phyloP scores from a whole-genome alignment of 352 stramenopile species.

The Globisporangium radiosum region DNA sequence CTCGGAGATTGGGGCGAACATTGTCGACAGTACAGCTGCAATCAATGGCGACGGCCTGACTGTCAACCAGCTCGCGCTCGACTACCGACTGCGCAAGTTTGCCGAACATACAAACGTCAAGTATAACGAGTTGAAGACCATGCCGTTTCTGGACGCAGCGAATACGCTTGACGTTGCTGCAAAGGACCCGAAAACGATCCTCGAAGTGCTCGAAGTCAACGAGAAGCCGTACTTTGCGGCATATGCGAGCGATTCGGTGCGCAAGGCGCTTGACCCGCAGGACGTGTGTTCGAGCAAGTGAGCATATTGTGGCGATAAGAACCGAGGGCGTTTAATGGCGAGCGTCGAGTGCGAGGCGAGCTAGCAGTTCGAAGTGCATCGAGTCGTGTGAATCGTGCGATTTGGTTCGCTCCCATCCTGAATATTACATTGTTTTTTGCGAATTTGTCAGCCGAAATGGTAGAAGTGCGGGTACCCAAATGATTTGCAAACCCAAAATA shows the following conservation, averaged over 20 bases:
- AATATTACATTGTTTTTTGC: too few species aligned
- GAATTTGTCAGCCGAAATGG: too few species aligned
- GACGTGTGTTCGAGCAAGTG: constrained; percentile 1
- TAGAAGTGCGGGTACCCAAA: too few species aligned
- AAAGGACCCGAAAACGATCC: constrained; percentile 16
- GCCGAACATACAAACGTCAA: constrained; percentile 35
- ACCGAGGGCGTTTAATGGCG: too few species aligned
- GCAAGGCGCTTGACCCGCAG: constrained; percentile 1
- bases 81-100: constrained; percentile 60
- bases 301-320: too few species aligned
- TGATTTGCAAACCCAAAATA: too few species aligned
- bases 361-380: too few species aligned
- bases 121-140: constrained; percentile 26
- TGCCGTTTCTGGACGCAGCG: constrained; percentile 37
- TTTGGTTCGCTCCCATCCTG: too few species aligned
- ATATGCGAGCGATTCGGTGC: constrained; percentile 13
- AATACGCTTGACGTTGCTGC: constrained; percentile 27
- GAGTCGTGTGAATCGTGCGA: too few species aligned
- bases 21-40: constrained; percentile 36
- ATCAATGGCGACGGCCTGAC: constrained; percentile 22
- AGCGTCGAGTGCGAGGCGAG: too few species aligned
- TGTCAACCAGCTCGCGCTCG: constrained; percentile 30
- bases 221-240: constrained; percentile 16
- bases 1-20: constrained; percentile 45
- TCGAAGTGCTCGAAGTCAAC: constrained; percentile 21